These are phyloP conservation scores for Coccomyxa subellipsoidea DNA, from an alignment of 163 green algal species.

Conservation along the genomic window DNA sequence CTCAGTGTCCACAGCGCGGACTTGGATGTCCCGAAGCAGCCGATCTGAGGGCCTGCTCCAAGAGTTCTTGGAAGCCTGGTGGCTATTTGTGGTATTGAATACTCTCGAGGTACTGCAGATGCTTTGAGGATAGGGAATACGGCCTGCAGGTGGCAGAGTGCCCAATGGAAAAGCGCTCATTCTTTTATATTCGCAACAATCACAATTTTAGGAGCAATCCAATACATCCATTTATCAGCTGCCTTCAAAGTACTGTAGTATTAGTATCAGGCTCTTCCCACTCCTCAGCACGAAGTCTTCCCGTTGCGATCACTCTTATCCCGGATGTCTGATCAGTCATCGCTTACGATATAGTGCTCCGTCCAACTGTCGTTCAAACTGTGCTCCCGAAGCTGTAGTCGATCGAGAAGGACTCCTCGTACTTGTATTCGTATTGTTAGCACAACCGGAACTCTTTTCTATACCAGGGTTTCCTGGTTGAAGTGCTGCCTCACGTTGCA, in stretches of 20 bases:
- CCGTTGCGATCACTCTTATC: too few species aligned
- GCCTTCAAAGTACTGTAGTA: too few species aligned
- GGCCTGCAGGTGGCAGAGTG: not conserved
- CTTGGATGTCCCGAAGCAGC: not conserved
- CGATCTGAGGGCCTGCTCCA: not conserved
- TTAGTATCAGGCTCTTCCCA: too few species aligned
- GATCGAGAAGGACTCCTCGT: too few species aligned
- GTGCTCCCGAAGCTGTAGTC: too few species aligned
- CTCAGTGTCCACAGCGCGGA: not conserved
- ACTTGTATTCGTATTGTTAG: not conserved
- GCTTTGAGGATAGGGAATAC: not conserved
- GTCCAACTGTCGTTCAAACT: too few species aligned
- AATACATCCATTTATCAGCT: too few species aligned
- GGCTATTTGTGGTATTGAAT: not conserved
- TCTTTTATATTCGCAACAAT: not conserved
- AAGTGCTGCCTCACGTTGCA: not conserved
- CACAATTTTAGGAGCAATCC: too few species aligned
- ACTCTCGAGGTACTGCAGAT: not conserved
- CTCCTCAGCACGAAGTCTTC: too few species aligned
- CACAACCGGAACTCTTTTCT: not conserved
- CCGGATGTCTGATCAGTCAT: too few species aligned
- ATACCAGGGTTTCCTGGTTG: not conserved
- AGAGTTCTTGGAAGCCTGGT: not conserved
- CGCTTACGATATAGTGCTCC: too few species aligned
- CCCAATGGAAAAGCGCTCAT: not conserved